Evolutionary conservation across 768 basidiomycete species (phyloP), one percentile per base, ranked within the genome.

Genomic region (Suillus americanus): DNA sequence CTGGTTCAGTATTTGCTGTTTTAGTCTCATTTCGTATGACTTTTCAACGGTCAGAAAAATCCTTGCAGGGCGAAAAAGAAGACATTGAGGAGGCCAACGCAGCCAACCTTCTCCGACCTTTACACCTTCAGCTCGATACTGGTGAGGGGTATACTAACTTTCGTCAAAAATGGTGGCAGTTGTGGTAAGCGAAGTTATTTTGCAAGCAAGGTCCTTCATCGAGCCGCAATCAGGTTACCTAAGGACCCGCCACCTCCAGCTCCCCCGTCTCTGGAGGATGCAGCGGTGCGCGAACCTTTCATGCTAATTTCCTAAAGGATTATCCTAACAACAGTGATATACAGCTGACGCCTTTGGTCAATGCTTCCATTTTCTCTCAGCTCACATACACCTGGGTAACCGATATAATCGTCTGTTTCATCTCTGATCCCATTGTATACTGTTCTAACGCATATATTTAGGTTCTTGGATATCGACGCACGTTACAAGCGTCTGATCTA

Each of bases 401-500:
- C 2, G 84, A 83, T 1, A 75, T 87, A n/a, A 86, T 87, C 83
- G 85, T 82, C 64, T 48, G 59, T 62, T 64, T 33, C 35, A 33
- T 56, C 55, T 10, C 38, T 10, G 18, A 63, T 35, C 45, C 16
- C 30, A 60, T 38, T 35, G 14, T 18, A 38, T 56, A 25, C 13
- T 30, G 8, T 28, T 28, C 7, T 62, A 7, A 59, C 8, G 35
- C 46, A 30, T 28, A 8, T 38, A 35, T 38, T 28, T 43, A 86
- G 85, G 78, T 79, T 12, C 77, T 88, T 43, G 89, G 90, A 0
- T 91, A 88, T 70, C 88, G 90, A 70, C 80, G 91, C 35, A 88
- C 89, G 1, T 79, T 94, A 8, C 89, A 90, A 70, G 88, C 88
- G 0, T 85, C 88, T 1, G 92, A 94, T 75, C 75, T 92, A n/a